Evolutionary conservation across 805 yeast genomes (phyloP), one percentile per base, ranked within the genome.

Genomic region (Isabelozyma pseudorhagii): DNA sequence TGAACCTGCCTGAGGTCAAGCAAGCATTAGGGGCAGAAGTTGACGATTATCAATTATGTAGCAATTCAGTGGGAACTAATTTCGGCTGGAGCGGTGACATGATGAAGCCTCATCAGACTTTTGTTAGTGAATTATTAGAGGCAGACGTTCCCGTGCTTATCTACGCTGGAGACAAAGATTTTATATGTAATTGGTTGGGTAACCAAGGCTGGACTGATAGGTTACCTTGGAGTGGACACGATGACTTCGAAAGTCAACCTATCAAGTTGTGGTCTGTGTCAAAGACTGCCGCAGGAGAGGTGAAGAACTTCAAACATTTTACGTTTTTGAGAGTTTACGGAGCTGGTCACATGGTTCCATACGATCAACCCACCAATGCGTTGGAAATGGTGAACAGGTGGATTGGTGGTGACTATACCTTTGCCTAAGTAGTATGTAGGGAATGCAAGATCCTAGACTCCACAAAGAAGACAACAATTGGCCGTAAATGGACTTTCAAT

Each of bases 311-410:
- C 57, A 83, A 85, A 46, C 78, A 82, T 54, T 82, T 92, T 57
- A 87, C 96, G 5, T 92, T 85, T 75, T 77, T 89, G 69, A 81
- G 97, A 68, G 83, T 91, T 8, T 91, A 77, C 62, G 94, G 82
- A 51, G 97, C 92, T 47, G 97, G 97, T 25, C 97, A 92, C 71
- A 91, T 92, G 97, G 96, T 89, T 54, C 97, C 97, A 17, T 86
- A 75, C 61, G 91, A 92, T 68, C 94, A 87, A 74, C 96, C 97
- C 29, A 84, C 81, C 61, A 77, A 78, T 60, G 74, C 96, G 3
- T 75, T 87, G 54, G 91, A 82, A 49, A 84, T 92, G 91, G 80
- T 92, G 56, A 87, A 89, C 75, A 79, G 87, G 67, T 92, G 97
- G 97, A 69, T 89, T 47, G 56, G 71, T 41, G 96, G 93, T 42